phyloP scores from a whole-genome alignment of 768 basidiomycete species.

The Lentinula lateritia region DNA sequence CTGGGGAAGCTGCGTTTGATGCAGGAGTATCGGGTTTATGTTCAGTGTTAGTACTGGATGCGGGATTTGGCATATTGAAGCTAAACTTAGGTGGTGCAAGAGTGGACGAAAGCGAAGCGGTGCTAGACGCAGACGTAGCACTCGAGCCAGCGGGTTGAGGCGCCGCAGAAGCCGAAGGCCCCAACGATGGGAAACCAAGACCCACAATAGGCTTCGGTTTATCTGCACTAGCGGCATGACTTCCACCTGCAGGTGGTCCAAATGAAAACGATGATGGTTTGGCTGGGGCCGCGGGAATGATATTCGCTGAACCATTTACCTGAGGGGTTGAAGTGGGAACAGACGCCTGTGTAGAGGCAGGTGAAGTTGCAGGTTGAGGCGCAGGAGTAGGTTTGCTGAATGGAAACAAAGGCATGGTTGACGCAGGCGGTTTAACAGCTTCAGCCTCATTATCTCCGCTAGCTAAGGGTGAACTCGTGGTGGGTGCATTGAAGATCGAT shows the following conservation, averaged over 20 bases:
- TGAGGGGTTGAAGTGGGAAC: slow-evolving; percentile 7
- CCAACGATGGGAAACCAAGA: slow-evolving; percentile 9
- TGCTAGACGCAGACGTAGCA: background rate
- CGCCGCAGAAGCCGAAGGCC: slow-evolving; percentile 4
- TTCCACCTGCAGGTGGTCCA: slow-evolving; percentile 8
- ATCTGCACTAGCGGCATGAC: background rate
- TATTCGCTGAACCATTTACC: background rate
- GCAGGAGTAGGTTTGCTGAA: slow-evolving; percentile 13
- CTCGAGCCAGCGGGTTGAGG: background rate
- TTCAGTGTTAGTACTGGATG: slow-evolving; percentile 1
- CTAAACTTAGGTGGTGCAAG: slow-evolving; percentile 8
- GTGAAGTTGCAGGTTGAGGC: slow-evolving; percentile 5
- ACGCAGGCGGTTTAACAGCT: slow-evolving; percentile 7
- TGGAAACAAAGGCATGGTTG: slow-evolving; percentile 10
- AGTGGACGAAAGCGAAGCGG: background rate
- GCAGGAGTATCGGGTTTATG: slow-evolving; percentile 8
- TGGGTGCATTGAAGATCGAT: slow-evolving; percentile 21
- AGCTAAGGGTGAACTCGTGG: slow-evolving; percentile 13
- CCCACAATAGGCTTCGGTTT: slow-evolving; percentile 10
- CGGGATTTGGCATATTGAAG: background rate
- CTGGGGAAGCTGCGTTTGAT: slow-evolving; percentile 10
- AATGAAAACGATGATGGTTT: slow-evolving; percentile 13
- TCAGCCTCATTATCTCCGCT: slow-evolving; percentile 3
- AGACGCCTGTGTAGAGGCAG: slow-evolving; percentile 7
- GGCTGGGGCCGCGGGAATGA: slow-evolving; percentile 11